Conservation (phyloP, 2,329 filamentous ascomycete species). For the Hirsutella thompsonii region DNA sequence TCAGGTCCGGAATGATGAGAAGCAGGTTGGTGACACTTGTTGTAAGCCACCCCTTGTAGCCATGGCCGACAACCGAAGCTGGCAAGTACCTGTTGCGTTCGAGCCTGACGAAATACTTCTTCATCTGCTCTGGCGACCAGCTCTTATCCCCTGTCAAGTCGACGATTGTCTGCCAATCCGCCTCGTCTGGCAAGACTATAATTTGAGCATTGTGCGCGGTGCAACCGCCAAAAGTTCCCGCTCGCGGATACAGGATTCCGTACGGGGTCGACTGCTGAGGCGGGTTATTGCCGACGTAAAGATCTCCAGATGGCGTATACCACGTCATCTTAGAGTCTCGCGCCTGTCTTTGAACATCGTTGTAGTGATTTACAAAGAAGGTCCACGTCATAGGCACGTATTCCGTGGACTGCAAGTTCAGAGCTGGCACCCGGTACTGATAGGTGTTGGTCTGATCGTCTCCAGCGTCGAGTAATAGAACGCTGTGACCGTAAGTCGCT, state of each 20-base stretch:
- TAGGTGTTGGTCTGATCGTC: conserved; percentile 38
- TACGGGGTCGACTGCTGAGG: conserved; percentile 25
- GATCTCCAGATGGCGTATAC: conserved; percentile 31
- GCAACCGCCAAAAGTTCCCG: conserved; percentile 34
- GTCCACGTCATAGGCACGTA: conserved; percentile 47
- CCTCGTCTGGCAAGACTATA: conserved; percentile 42
- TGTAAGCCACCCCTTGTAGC: conserved; percentile 42
- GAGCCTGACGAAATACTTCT: conserved; percentile 41
- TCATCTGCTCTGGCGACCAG: conserved; percentile 47
- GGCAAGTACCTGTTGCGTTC: conserved; percentile 38
- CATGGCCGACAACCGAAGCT: conserved; percentile 32
- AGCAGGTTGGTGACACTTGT: conserved; percentile 36
- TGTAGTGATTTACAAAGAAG: conserved; percentile 51
- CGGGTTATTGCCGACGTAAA: conserved; percentile 30
- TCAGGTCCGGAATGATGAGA: conserved; percentile 36
- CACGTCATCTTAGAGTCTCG: conserved; percentile 48
- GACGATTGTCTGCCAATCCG: conserved; percentile 46
- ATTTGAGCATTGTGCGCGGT: conserved; percentile 50
- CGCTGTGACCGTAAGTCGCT: conserved; percentile 44
- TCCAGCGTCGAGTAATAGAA: conserved; percentile 48
- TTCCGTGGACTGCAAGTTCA: conserved; percentile 30
- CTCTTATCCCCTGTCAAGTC: conserved; percentile 45
- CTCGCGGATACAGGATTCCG: conserved; percentile 33
- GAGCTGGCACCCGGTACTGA: conserved; percentile 27
- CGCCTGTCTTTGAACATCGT: conserved; percentile 35